Percentiles rank a stretch among this genome's conserved stretches.
These are phyloP conservation scores for Taphrina wiesneri DNA, from an alignment of 1,139 yeast genomes.

Conservation along the genomic window DNA sequence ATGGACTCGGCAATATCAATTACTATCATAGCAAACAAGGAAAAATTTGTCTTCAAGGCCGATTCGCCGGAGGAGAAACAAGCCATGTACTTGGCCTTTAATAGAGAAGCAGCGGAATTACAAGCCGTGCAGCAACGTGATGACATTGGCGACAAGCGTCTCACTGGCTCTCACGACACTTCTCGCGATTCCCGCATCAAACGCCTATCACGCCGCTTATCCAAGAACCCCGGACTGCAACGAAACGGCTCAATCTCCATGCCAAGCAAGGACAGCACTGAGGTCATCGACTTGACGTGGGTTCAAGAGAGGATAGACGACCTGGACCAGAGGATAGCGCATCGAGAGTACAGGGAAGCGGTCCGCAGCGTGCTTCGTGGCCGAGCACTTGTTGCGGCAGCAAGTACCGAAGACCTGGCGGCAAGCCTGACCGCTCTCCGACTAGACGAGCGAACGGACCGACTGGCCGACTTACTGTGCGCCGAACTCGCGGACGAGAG, in stretches of 20 bases:
- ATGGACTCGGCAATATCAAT: constrained; percentile 27
- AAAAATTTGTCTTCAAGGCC: constrained; percentile 62
- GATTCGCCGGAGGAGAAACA: constrained; percentile 66
- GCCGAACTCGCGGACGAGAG: constrained; percentile 46
- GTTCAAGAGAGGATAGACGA: constrained; percentile 61
- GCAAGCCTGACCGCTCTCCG: constrained; percentile 37
- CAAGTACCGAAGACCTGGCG: constrained; percentile 40
- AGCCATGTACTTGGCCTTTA: constrained; percentile 43
- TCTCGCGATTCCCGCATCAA: constrained; percentile 15
- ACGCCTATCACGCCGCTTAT: constrained; percentile 26
- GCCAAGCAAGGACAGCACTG: constrained; percentile 43
- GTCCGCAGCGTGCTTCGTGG: constrained; percentile 53
- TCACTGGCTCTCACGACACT: background rate
- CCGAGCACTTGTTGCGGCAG: constrained; percentile 44
- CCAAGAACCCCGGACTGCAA: constrained; percentile 48
- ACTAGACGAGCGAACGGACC: constrained; percentile 44
- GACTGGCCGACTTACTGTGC: constrained; percentile 43
- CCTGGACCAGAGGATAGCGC: constrained; percentile 65
- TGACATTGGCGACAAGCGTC: constrained; percentile 10
- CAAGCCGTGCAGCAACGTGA: background rate
- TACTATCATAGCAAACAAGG: constrained; percentile 40
- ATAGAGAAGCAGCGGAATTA: constrained; percentile 34
- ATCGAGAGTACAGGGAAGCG: constrained; percentile 58
- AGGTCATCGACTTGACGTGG: constrained; percentile 42
- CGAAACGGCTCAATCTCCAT: constrained; percentile 48